Evolutionary conservation across 2,329 filamentous ascomycete species (phyloP).

Genomic region (Trichoderma sp.): DNA sequence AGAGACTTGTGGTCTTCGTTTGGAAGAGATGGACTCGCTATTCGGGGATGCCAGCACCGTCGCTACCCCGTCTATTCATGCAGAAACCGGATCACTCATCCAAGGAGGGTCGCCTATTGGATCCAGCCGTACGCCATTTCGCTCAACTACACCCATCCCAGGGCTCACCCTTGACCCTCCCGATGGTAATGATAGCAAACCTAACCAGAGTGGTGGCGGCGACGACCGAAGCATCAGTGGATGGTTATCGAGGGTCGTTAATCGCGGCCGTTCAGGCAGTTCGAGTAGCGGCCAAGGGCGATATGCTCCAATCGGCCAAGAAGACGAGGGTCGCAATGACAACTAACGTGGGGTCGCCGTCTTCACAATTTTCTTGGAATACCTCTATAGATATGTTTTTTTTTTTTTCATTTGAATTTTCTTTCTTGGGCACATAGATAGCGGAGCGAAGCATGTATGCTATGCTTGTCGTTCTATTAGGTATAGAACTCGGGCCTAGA

Average conservation of each 20-base stretch:
- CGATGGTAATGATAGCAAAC: constrained; percentile 53
- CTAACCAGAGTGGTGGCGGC: constrained; percentile 38
- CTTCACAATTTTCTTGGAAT: constrained; percentile 27
- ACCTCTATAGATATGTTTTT: constrained; percentile 32
- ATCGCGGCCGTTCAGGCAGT: constrained; percentile 43
- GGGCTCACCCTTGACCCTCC: constrained; percentile 79
- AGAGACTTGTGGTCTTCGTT: constrained; percentile 89
- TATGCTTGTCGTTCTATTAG: background rate
- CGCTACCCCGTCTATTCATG: constrained; percentile 73
- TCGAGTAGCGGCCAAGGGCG: constrained; percentile 44
- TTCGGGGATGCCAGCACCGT: constrained; percentile 92
- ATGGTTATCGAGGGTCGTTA: constrained; percentile 50
- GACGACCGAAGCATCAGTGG: constrained; percentile 51
- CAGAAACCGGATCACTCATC: constrained; percentile 80
- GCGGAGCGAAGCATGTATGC: constrained; percentile 23
- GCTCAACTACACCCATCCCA: constrained; percentile 69
- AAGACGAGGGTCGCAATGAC: constrained; percentile 38
- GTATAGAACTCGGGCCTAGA: constrained; percentile 7
- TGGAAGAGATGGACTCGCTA: constrained; percentile 94
- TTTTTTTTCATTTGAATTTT: constrained; percentile 28
- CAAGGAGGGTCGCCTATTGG: constrained; percentile 71
- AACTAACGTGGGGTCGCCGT: constrained; percentile 30
- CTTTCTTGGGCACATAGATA: constrained; percentile 42
- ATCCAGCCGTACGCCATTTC: constrained; percentile 61
- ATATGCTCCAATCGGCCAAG: constrained; percentile 47